These are phyloP conservation scores for Colletotrichum lini DNA, from an alignment of 2,329 filamentous ascomycete genomes.

Conservation along the genomic window DNA sequence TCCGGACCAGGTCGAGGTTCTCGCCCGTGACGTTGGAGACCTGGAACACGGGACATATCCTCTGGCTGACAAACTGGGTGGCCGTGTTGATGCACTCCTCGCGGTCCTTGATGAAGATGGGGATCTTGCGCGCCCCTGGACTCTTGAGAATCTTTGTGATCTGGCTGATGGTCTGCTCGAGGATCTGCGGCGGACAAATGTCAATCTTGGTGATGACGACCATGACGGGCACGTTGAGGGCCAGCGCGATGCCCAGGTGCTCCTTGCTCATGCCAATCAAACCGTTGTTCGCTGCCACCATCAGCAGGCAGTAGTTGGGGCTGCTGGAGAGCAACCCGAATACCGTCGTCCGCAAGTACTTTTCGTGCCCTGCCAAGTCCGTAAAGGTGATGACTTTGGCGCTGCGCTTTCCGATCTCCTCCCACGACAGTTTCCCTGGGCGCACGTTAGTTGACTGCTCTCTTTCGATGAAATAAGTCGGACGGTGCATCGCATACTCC, in stretches of 20 bases:
- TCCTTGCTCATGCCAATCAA: conserved; percentile 99
- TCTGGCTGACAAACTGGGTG: conserved; percentile 93
- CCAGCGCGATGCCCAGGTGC: conserved; percentile 93
- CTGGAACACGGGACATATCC: conserved; percentile 97
- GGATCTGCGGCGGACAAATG: conserved; percentile 95
- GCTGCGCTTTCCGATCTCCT: conserved; percentile 95
- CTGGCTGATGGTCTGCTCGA: conserved; percentile 93
- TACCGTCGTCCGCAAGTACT: conserved; percentile 94
- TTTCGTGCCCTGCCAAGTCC: conserved; percentile 94
- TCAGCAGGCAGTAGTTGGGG: conserved; percentile 96
- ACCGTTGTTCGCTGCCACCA: conserved; percentile 99
- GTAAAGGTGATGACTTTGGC: conserved; percentile 98
- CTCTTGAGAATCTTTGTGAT: conserved; percentile 94
- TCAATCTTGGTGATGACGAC: conserved; percentile 98
- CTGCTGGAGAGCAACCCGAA: conserved; percentile 95
- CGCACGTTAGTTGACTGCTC: conserved; percentile 40
- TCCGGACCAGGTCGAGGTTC: conserved; percentile 89
- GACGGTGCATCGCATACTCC: conserved; percentile 70
- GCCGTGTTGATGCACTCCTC: conserved; percentile 96
- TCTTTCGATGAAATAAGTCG: too few relatives aligned
- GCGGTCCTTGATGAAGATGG: conserved; percentile 92
- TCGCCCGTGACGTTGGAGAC: conserved; percentile 98
- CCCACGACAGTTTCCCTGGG: conserved; percentile 83
- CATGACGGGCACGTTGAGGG: conserved; percentile 97
- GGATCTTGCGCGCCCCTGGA: conserved; percentile 93